Evolutionary conservation across 1,139 yeast species (phyloP).

Genomic region (Protomyces gravidus): DNA sequence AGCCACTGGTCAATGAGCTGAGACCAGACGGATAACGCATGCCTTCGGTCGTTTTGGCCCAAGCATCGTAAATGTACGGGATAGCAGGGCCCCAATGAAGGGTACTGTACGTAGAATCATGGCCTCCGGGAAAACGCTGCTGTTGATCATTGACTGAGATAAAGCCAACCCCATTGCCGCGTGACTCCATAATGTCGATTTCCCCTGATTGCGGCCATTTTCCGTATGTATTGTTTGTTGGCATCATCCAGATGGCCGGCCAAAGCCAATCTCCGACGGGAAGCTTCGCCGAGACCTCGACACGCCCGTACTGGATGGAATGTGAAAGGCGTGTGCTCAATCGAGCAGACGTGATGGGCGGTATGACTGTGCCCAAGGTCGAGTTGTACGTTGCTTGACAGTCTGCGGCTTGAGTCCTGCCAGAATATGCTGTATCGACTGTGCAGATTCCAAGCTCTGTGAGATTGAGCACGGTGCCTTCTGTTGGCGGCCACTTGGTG

Average conservation of each 20-base stretch:
- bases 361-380: conserved; percentile 28
- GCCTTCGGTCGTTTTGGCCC: conserved; percentile 28
- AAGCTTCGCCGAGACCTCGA: conserved; percentile 32
- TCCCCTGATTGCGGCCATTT: conserved; percentile 34
- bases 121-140: conserved; percentile 18
- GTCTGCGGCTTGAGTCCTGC: conserved; percentile 5
- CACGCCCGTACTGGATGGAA: conserved; percentile 31
- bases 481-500: conserved; percentile 28
- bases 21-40: conserved; percentile 28
- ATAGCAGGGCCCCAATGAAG: conserved; percentile 33
- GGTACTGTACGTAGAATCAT: conserved; percentile 30
- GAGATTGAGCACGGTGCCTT: conserved; percentile 32
- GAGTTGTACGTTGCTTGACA: conserved; percentile 31
- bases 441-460: conserved; percentile 32
- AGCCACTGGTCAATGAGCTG: conserved; percentile 20
- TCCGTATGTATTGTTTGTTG: conserved; percentile 31
- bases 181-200: conserved; percentile 33
- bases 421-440: conserved; percentile 2
- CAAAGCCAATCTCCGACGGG: conserved; percentile 34
- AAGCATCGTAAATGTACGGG: conserved; percentile 25
- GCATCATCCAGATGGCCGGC: conserved; percentile 35
- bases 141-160: conserved; percentile 28
- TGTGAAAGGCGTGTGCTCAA: conserved; percentile 28
- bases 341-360: conserved; percentile 33
- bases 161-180: conserved; percentile 32